Conservation (phyloP, 2,329 filamentous ascomycete species). For the Periconia digitata region DNA sequence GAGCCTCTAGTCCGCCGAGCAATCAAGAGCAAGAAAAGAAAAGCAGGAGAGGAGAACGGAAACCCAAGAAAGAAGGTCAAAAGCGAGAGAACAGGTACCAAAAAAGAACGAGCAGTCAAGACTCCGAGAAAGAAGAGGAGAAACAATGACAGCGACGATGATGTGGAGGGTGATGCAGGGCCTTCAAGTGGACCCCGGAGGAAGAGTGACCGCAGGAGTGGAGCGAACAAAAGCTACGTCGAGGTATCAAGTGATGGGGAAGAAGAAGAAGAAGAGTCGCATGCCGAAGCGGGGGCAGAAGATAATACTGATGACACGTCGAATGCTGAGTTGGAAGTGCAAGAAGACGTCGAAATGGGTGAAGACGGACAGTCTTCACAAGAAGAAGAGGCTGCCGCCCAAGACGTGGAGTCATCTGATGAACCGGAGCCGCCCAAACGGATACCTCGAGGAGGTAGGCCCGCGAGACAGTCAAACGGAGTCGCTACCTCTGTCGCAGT, state of each 20-base stretch:
- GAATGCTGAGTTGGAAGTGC: slow-evolving; percentile 12
- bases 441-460: slow-evolving; percentile 11
- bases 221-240: slow-evolving; percentile 47
- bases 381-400: slow-evolving; percentile 1
- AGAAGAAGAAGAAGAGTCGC: slow-evolving; percentile 40
- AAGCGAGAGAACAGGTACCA: slow-evolving; percentile 31
- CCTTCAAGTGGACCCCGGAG: slow-evolving; percentile 47
- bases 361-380: slow-evolving; percentile 13
- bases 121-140: slow-evolving; percentile 39
- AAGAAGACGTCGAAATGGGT: slow-evolving; percentile 19
- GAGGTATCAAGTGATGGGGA: slow-evolving; percentile 49
- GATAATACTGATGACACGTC: slow-evolving; percentile 13
- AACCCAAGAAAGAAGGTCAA: slow-evolving; percentile 40
- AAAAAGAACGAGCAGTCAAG: slow-evolving; percentile 37
- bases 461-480: slow-evolving; percentile 20
- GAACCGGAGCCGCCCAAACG: slow-evolving; percentile 19
- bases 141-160: slow-evolving; percentile 38
- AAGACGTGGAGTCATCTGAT: slow-evolving; percentile 5
- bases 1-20: slow-evolving; percentile 73
- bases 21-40: slow-evolving; percentile 62
- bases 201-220: slow-evolving; percentile 44
- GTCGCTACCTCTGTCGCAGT: slow-evolving; percentile 14
- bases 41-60: slow-evolving; percentile 30
- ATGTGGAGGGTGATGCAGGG: slow-evolving; percentile 20
- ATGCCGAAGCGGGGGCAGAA: slow-evolving; percentile 29